Evolutionary conservation across 306 rosid species (phyloP), one percentile per base, ranked within the genome.

Genomic region (Gillenia trifoliata): DNA sequence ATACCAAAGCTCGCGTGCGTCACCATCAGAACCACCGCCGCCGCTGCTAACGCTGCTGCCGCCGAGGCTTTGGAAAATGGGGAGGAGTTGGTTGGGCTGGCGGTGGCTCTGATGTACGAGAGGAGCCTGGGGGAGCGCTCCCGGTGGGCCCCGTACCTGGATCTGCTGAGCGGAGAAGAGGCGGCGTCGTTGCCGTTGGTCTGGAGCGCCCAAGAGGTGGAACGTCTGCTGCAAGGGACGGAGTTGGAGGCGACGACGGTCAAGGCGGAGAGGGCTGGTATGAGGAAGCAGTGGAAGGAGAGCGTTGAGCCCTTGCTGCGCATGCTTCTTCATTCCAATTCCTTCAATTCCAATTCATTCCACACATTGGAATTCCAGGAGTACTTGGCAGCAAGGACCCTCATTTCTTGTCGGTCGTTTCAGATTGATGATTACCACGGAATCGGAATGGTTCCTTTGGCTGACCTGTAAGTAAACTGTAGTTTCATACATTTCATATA

Each of bases 401-500:
- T 93, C 47, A 81, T 93, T 71, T 81, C 90, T 64, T 93, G 96
- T 3, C 85, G 98, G 30, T 79, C 91, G 49, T 93, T 93, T 25
- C 79, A 83, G 85, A 82, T 93, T 71, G 97, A 91, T 66, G 89
- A 80, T 40, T 87, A 77, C 86, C 98, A 91, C 65, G 97, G 97
- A 73, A 85, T 47, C 65, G 98, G 98, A 75, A 91, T 93, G 98
- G 98, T 93, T 65, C 98, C 97, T 56, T 70, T 91, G 82, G 97
- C 98, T 41, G 97, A 93, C 66, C 80, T 93, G 98, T 93, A 87
- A 81, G 98, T 82, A 12, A 38, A 38, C 13, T 38, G 43, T 38
- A 38, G 9, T 38, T 38, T 38, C 43, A 38, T 0, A 38, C 43
- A 38, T 38, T n/a, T n/a, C n/a, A n/a, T n/a, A n/a, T n/a, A n/a